Evolutionary conservation across 768 basidiomycete genomes (phyloP), one percentile per base, ranked within the genome.

Genomic region (Lentinus tigrinus): DNA sequence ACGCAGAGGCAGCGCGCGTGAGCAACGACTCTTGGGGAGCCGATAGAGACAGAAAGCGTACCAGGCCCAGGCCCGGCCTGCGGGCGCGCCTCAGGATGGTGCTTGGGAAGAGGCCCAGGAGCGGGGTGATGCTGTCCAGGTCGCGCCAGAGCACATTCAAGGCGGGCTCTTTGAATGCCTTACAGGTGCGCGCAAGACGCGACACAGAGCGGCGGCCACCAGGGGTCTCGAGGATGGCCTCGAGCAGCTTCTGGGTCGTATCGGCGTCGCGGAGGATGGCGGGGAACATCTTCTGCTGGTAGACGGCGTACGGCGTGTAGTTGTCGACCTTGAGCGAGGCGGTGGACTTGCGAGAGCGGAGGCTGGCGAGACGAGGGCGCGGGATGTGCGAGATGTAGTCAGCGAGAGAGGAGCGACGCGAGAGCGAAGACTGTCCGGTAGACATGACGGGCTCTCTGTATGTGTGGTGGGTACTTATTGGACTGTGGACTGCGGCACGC

Each of bases 21-120:
- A 62, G 60, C 48, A 54, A 57, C 23, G 60, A 49, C 54, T 39
- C 58, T 47, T 56, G 54, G 31, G 54, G 44, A 44, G 38, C 34
- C 21, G 58, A 52, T 21, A 57, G 47, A 47, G 53, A 52, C 49
- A 56, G 52, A 58, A 52, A 46, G 76, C 89, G 68, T 67, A 91
- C 90, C 77, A 92, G 77, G 69, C 90, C 90, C 60, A 90, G 73
- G 49, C 88, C 89, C 49, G 90, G 90, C 67, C 81, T 84, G 61
- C 83, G 81, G 56, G 84, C 77, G 71, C 84, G 88, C 73, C 84
- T 88, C 72, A 91, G 74, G 62, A 91, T 66, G 61, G 80, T 76
- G 56, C 75, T 77, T 14, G 90, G 90, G 69, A 92, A 91, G 54
- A 91, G 69, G 36, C 85, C 85, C 56, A 91, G 75, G 56, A 92